Evolutionary conservation across 768 basidiomycete species (phyloP).

Genomic region (Russula vinacea): DNA sequence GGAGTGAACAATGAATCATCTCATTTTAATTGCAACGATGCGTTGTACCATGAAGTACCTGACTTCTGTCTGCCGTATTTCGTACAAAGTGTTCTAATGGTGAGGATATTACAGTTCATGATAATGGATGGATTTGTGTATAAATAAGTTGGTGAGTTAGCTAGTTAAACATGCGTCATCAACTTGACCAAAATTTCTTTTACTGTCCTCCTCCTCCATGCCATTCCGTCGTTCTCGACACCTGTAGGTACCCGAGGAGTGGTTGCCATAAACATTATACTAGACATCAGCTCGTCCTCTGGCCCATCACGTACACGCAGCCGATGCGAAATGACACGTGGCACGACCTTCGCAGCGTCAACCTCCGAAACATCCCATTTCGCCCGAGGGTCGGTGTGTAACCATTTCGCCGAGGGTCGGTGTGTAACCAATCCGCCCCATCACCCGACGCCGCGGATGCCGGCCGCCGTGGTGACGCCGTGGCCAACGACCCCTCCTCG

Average conservation of each 20-base stretch:
- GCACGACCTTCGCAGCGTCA: conserved; percentile 71
- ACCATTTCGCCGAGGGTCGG: conserved; percentile 29
- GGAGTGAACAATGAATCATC: too few species aligned
- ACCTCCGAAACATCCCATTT: conserved; percentile 65
- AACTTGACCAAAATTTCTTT: conserved; percentile 65
- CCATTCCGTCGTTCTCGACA: conserved; percentile 28
- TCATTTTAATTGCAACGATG: too few species aligned
- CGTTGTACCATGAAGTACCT: too few species aligned
- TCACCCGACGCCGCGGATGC: not conserved
- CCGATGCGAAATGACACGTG: conserved; percentile 71
- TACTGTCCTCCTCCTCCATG: conserved; percentile 50
- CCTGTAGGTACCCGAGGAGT: conserved; percentile 19
- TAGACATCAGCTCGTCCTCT: conserved; percentile 64
- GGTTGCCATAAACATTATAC: conserved; percentile 57
- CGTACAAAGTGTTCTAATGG: too few species aligned
- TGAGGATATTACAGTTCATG: too few species aligned
- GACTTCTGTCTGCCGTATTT: too few species aligned
- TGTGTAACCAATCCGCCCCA: conserved; percentile 23
- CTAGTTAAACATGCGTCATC: conserved; percentile 46
- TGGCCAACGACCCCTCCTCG: not conserved
- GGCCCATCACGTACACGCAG: conserved; percentile 67
- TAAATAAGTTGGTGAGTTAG: conserved; percentile 30
- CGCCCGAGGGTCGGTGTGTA: conserved; percentile 32
- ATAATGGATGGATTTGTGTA: too few species aligned
- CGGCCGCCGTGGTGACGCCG: not conserved